Percentiles rank a stretch among this genome's conserved stretches.
phyloP scores from a whole-genome alignment of 352 stramenopile genomes.

The Saprolegnia diclina region DNA sequence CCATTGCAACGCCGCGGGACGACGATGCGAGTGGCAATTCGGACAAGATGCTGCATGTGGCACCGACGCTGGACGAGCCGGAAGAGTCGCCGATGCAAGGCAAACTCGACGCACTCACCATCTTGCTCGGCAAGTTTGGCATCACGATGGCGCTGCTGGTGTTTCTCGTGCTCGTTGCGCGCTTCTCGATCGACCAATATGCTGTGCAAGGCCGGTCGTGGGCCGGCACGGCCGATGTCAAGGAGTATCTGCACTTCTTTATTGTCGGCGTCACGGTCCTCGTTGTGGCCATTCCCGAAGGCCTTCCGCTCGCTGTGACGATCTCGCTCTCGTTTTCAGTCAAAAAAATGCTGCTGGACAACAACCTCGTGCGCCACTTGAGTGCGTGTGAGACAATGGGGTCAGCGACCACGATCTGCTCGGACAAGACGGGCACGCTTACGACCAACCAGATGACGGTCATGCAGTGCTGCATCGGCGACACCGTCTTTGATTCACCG shows the following conservation, averaged over 20 bases:
- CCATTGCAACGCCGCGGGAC: not conserved
- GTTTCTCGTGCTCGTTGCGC: conserved; percentile 71
- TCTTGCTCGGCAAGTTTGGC: conserved; percentile 77
- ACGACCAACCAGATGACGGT: conserved; percentile 95
- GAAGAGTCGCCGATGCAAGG: conserved; percentile 68
- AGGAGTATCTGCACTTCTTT: conserved; percentile 75
- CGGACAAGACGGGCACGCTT: conserved; percentile 94
- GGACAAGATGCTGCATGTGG: not conserved
- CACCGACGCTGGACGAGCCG: conserved; percentile 12
- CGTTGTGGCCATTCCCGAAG: conserved; percentile 95
- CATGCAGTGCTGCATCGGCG: conserved; percentile 60
- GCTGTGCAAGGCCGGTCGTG: conserved; percentile 34
- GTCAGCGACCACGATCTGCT: conserved; percentile 96
- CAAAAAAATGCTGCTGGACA: conserved; percentile 93
- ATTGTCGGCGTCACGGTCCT: conserved; percentile 85
- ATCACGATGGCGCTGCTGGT: conserved; percentile 64
- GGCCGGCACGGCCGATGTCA: conserved; percentile 45
- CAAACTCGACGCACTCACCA: conserved; percentile 76
- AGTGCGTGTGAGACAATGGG: conserved; percentile 96
- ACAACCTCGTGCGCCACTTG: conserved; percentile 95
- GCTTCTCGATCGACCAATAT: conserved; percentile 60
- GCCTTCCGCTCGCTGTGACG: conserved; percentile 84
- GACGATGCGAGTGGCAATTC: not conserved
- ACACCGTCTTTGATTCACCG: conserved; percentile 27
- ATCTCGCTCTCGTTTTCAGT: conserved; percentile 87